Conservation (phyloP, 257 asterid species). For the Penstemon newberryi region DNA sequence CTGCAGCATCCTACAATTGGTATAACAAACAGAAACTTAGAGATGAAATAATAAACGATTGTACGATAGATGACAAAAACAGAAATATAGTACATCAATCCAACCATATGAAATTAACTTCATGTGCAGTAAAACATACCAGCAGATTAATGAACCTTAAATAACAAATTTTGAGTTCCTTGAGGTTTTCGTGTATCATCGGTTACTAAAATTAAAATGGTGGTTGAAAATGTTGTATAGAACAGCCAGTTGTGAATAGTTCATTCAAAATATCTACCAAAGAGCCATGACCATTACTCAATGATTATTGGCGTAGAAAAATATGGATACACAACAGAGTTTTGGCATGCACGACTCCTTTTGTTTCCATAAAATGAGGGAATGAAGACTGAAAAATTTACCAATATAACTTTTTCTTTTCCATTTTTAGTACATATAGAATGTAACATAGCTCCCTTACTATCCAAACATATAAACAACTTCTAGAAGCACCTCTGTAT, state of each 20-base stretch:
- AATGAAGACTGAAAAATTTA: not conserved
- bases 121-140: not conserved
- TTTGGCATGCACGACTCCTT: not conserved
- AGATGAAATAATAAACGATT: conserved; percentile 3
- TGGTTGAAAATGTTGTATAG: not conserved
- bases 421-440: not conserved
- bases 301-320: not conserved
- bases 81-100: conserved; percentile 3
- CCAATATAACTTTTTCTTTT: not conserved
- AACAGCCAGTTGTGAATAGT: not conserved
- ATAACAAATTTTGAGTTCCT: not conserved
- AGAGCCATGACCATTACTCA: conserved; percentile 3
- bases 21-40: conserved; percentile 5
- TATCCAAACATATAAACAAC: not conserved
- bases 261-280: conserved; percentile 2
- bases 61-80: not conserved
- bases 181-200: conserved; percentile 3
- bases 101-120: not conserved
- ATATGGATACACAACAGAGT: not conserved
- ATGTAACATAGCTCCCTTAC: not conserved
- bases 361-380: not conserved
- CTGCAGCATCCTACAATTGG: conserved; percentile 76
- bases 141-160: conserved; percentile 11
- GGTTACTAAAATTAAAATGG: not conserved
- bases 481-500: not conserved